Conservation (phyloP, 2,329 filamentous ascomycete species). For the Talaromyces sp. region DNA sequence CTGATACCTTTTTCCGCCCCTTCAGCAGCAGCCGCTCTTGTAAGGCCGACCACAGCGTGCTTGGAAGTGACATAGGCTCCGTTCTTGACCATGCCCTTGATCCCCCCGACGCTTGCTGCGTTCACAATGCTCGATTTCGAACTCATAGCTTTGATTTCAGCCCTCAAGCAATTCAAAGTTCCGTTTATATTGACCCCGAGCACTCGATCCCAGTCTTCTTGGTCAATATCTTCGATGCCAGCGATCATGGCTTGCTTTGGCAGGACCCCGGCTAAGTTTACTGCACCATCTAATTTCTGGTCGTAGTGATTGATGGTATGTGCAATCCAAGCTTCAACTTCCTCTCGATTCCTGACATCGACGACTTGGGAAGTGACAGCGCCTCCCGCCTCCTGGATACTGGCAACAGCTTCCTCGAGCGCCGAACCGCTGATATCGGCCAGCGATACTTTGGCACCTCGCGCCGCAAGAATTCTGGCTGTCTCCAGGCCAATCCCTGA, state of each 20-base stretch:
- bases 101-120: background rate
- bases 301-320: background rate
- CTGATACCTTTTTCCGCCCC: background rate
- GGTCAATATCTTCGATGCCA: background rate
- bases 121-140: background rate
- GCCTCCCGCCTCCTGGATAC: background rate
- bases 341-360: background rate
- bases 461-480: background rate
- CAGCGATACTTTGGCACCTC: background rate
- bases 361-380: background rate
- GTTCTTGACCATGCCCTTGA: background rate
- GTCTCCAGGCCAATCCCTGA: background rate
- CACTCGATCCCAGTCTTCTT: background rate
- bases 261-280: background rate
- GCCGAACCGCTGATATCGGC: background rate
- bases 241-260: background rate
- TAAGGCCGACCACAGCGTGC: background rate
- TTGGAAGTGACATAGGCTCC: background rate
- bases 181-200: background rate
- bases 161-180: background rate
- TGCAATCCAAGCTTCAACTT: background rate
- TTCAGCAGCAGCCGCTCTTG: background rate
- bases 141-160: background rate
- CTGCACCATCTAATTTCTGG: background rate
- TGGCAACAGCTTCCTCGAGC: background rate